A percentile compares a stretch with the other conserved stretches of the same genome.
phyloP scores from a whole-genome alignment of 225 moss, liverwort and hornwort genomes.

The Ulota crispa region DNA sequence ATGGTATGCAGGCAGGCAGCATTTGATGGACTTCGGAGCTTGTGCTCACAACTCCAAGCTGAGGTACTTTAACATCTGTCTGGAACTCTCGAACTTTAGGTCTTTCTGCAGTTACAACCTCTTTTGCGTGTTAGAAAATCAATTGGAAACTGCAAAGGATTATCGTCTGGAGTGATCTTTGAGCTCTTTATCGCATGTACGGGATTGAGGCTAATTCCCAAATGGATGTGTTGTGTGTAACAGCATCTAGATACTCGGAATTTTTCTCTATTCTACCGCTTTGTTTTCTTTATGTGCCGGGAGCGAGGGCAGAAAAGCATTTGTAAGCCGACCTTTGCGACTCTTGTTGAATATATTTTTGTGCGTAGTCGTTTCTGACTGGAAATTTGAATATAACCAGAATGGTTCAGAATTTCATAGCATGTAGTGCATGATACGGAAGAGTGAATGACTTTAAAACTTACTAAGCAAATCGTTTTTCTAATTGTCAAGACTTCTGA shows the following conservation, averaged over 20 bases:
- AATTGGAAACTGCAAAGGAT: background rate
- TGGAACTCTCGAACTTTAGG: background rate
- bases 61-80: conserved; percentile 50
- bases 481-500: background rate
- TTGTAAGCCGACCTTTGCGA: conserved; percentile 50
- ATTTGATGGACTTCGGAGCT: conserved; percentile 87
- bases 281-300: conserved; percentile 98
- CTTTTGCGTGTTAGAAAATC: background rate
- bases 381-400: background rate
- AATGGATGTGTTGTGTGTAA: conserved; percentile 22
- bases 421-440: conserved; percentile 6
- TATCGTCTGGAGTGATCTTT: background rate
- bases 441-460: background rate
- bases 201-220: background rate
- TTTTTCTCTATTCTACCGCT: conserved; percentile 84
- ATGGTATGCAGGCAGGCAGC: conserved; percentile 76
- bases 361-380: background rate
- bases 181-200: background rate
- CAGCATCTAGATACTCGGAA: conserved; percentile 87
- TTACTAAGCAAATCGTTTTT: background rate
- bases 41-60: conserved; percentile 71
- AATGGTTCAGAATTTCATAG: background rate
- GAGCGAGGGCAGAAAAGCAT: conserved; percentile 95
- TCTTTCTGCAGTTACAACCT: conserved; percentile 11
- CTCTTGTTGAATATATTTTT: background rate